These are phyloP conservation scores for Echria macrotheca DNA, from an alignment of 495 filamentous ascomycete genomes.

Conservation along the genomic window DNA sequence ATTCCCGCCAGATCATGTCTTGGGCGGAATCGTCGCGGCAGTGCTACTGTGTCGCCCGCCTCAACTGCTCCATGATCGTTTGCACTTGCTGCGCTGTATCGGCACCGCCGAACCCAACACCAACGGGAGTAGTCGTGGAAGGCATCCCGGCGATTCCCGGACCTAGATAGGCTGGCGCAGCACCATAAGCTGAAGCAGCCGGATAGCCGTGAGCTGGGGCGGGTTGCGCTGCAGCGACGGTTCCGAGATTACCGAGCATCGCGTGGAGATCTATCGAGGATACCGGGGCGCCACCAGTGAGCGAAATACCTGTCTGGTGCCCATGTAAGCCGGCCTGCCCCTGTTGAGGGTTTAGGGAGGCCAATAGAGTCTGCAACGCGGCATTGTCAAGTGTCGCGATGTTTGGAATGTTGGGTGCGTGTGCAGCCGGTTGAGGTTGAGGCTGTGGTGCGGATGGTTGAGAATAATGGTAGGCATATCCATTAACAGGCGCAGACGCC, in stretches of 20 bases:
- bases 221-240: constrained; percentile 9
- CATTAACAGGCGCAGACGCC: no score
- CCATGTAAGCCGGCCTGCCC: constrained; percentile 30
- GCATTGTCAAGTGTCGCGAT: constrained; percentile 62
- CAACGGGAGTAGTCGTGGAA: constrained; percentile 19
- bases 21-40: no score
- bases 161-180: neutral
- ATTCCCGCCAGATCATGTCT: no score
- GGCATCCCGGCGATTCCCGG: constrained; percentile 10
- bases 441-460: constrained; percentile 35
- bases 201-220: constrained; percentile 21
- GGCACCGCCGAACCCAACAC: constrained; percentile 5
- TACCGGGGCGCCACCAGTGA: constrained; percentile 34
- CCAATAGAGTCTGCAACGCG: constrained; percentile 67
- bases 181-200: constrained; percentile 13
- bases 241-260: constrained; percentile 21
- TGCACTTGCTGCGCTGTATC: constrained; percentile 25
- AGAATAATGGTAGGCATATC: constrained; percentile 28
- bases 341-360: constrained; percentile 52
- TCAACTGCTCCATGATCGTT: constrained; percentile 25
- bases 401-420: constrained; percentile 46
- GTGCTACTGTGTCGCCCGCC: constrained; percentile 13
- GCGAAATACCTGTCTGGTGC: constrained; percentile 49
- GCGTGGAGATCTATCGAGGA: constrained; percentile 26
- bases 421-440: constrained; percentile 35